Evolutionary conservation across 2,329 filamentous ascomycete genomes (phyloP).

Genomic region (Aspergillus pseudonomiae): DNA sequence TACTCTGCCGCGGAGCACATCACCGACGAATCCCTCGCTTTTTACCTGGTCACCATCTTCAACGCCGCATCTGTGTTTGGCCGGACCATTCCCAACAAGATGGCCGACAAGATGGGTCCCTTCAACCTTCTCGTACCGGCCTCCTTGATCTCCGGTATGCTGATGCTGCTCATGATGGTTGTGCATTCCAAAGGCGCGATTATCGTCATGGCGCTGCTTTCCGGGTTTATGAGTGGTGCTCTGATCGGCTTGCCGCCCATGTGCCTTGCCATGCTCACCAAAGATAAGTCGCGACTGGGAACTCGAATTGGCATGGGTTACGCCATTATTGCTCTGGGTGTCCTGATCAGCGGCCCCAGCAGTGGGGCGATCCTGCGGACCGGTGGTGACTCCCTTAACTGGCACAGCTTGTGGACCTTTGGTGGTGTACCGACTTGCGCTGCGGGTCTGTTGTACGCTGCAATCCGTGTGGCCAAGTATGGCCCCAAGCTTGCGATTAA

Average conservation of each 20-base stretch:
- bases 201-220: constrained; percentile 36
- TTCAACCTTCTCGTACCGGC: constrained; percentile 46
- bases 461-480: neutral
- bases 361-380: constrained; percentile 31
- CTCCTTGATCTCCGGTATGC: constrained; percentile 31
- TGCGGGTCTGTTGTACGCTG: constrained; percentile 2
- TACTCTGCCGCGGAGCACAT: constrained; percentile 55
- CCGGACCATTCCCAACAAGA: constrained; percentile 52
- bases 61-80: constrained; percentile 59
- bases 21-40: constrained; percentile 51
- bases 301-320: constrained; percentile 41
- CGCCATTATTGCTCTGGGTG: constrained; percentile 28
- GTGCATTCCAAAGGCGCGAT: constrained; percentile 34
- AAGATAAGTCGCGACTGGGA: constrained; percentile 41
- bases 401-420: constrained; percentile 12
- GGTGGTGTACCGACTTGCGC: constrained; percentile 10
- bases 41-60: constrained; percentile 63
- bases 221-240: constrained; percentile 44
- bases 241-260: constrained; percentile 42
- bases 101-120: constrained; percentile 55
- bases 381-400: neutral
- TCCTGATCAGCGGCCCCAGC: constrained; percentile 32
- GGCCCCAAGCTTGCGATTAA: neutral
- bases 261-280: constrained; percentile 37
- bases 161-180: constrained; percentile 39